phyloP scores from a whole-genome alignment of 306 rosid species.

The Prinsepia uniflora region DNA sequence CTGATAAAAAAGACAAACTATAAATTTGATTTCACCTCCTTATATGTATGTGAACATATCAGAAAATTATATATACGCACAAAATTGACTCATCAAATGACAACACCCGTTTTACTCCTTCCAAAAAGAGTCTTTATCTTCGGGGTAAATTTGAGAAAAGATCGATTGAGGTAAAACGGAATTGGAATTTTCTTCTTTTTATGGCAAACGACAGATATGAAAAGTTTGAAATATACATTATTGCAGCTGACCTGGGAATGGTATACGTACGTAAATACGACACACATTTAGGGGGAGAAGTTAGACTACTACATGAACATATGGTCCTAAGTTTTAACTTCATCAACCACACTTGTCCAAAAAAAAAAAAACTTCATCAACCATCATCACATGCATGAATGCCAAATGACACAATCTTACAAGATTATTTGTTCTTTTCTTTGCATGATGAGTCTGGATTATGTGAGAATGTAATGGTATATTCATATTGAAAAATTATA shows the following conservation, averaged over 20 bases:
- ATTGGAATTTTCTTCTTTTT: neutral
- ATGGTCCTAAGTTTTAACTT: neutral
- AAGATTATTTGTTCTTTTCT: neutral
- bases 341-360: too few relatives aligned
- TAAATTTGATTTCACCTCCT: neutral
- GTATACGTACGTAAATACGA: neutral
- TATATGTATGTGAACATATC: neutral
- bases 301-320: neutral
- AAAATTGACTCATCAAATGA: neutral
- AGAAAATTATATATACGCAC: neutral
- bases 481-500: too few relatives aligned
- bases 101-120: slow-evolving; percentile 1
- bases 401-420: neutral
- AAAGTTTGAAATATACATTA: neutral
- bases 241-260: too few relatives aligned
- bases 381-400: neutral
- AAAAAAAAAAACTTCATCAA: slow-evolving; percentile 2
- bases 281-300: neutral
- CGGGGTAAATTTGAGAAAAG: neutral
- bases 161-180: neutral
- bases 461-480: too few relatives aligned
- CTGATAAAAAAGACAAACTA: neutral
- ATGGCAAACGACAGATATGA: neutral
- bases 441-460: neutral
- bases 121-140: neutral